Conservation (phyloP, 169 alveolate genomes). For the Plasmodium inui region DNA sequence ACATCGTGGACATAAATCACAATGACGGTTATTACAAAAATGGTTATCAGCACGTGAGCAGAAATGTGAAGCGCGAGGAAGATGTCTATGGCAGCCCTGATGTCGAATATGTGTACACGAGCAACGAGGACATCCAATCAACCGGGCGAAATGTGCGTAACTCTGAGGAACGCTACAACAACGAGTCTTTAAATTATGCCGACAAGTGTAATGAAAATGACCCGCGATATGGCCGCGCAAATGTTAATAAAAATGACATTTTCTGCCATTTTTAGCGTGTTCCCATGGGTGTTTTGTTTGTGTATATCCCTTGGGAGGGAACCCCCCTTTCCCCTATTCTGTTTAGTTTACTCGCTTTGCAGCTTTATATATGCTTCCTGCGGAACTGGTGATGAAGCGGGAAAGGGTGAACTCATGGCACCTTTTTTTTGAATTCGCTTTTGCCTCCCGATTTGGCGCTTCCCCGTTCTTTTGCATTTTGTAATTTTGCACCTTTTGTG, state of each 20-base stretch:
- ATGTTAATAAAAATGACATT: conserved; percentile 37
- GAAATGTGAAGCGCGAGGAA: conserved; percentile 7
- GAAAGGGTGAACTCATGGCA: not conserved
- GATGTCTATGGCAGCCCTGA: not conserved
- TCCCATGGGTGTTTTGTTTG: not conserved
- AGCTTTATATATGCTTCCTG: not conserved
- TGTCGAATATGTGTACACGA: conserved; percentile 17
- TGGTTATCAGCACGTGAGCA: conserved; percentile 3
- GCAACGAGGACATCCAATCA: conserved; percentile 26
- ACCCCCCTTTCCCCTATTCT: not conserved
- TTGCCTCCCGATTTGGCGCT: not conserved
- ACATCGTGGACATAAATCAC: conserved; percentile 12
- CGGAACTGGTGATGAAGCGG: not conserved
- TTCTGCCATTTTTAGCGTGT: conserved; percentile 30
- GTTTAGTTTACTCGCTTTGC: not conserved
- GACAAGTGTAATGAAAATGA: conserved; percentile 32
- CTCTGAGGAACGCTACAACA: conserved; percentile 26
- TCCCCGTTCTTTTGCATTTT: not conserved
- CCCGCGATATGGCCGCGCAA: not conserved
- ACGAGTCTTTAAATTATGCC: conserved; percentile 18
- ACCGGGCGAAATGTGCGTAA: not conserved
- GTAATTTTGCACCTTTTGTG: not conserved
- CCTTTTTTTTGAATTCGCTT: conserved; percentile 3
- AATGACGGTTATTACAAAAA: conserved; percentile 17
- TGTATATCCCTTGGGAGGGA: not conserved